Base-by-base conservation (phyloP, 2,329 filamentous ascomycete species). In the Aureobasidium mangrovei region DNA sequence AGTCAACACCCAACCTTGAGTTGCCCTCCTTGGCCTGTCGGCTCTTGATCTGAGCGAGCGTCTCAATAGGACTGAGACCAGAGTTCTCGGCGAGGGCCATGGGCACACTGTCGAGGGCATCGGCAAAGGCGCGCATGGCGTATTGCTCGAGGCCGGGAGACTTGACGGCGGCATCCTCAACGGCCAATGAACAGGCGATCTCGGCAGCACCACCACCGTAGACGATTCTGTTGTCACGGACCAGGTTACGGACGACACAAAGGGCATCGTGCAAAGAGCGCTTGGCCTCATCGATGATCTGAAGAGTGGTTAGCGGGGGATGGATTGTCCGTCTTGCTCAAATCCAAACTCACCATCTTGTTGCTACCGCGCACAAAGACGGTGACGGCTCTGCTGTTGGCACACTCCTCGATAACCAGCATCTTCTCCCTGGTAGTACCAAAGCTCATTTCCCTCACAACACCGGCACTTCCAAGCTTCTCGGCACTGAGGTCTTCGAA, bases 231-330 rank as follows among this genome's bases (percentile, higher is more conserved):
- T 95, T 97, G 73, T 98, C 94, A 58, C 82, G 83, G 48, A 98
- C 93, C 43, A 98, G 78, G 74, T 98, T 98, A 64, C 94, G 86
- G 51, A 98, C 93, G 46, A 98, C 93, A 68, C 94, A 98, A 48
- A 98, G 83, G 56, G 93, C 93, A 72, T 98, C 93, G 70, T 98
- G 94, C 56, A 98, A 80, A 46, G 93, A 97, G 64, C 94, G 84
- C 77, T 96, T 96, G 53, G 94, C 94, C 74, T 98, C 94, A 68
- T 98, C 94, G 69, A 98, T 97, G 70, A 98, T 95, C 88, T 94
- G 61, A 24, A 38, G 39, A 41, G 24, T 57, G 48, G 26, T 43
- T 43, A 43, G 41, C 26, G 7, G 9, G 6, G 7, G 7, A n/a
- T 26, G 6, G 6, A 9, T 41, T n/a, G 7, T 43, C 26, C n/a